A percentile compares a stretch with the other conserved stretches of the same genome.
phyloP scores from a whole-genome alignment of 805 yeast species.

The Grigorovia yakushimaensis region DNA sequence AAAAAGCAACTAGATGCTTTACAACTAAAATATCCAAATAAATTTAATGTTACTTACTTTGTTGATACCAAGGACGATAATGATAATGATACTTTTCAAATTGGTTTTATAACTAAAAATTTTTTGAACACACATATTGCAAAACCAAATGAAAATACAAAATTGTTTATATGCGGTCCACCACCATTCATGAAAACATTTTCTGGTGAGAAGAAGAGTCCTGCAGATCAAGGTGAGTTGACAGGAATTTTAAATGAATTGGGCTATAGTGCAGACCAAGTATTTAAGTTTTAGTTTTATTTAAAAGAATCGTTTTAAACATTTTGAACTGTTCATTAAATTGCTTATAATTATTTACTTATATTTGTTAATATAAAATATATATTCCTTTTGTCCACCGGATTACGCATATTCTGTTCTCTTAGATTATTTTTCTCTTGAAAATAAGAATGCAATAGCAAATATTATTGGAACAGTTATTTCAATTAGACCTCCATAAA shows the following conservation, averaged over 20 bases:
- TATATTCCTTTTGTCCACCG: too few species aligned
- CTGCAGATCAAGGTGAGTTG: conserved; percentile 91
- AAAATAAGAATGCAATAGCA: too few species aligned
- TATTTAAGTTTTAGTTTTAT: conserved; percentile 68
- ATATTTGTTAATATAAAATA: too few species aligned
- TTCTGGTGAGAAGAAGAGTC: conserved; percentile 78
- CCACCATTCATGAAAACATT: conserved; percentile 81
- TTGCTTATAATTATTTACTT: too few species aligned
- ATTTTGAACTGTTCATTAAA: too few species aligned
- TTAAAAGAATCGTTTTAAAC: not conserved
- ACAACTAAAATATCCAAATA: conserved; percentile 55
- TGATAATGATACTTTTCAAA: conserved; percentile 16
- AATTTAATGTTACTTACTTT: conserved; percentile 69
- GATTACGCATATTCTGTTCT: too few species aligned
- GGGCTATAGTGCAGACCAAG: conserved; percentile 79
- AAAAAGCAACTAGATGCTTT: conserved; percentile 61
- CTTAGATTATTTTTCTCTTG: too few species aligned
- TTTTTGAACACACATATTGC: conserved; percentile 53
- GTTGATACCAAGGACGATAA: conserved; percentile 49
- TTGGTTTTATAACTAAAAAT: conserved; percentile 75
- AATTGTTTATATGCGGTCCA: conserved; percentile 91
- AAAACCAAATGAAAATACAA: conserved; percentile 56
- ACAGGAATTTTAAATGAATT: conserved; percentile 80
- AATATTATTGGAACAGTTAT: too few species aligned
- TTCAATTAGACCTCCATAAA: too few species aligned